These are phyloP conservation scores for Chrysanthemum lavandulifolium DNA, from an alignment of 129 eudicot genomes.

Conservation along the genomic window DNA sequence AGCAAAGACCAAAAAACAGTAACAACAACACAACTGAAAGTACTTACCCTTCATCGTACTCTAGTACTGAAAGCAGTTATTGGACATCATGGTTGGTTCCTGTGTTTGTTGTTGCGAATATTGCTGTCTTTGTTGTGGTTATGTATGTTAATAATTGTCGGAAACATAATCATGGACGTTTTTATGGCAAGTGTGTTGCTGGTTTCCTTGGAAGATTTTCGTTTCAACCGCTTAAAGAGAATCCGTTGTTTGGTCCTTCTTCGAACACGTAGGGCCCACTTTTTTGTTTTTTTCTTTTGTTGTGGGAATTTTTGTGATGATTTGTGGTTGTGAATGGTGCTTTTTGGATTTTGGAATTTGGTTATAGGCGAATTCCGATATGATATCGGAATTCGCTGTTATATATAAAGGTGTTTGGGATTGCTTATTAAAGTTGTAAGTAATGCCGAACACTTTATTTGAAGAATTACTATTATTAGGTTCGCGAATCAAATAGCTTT, in stretches of 20 bases:
- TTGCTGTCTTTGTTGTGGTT: conserved; percentile 47
- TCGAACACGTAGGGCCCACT: conserved; percentile 42
- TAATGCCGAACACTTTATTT: too few species aligned
- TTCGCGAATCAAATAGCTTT: too few species aligned
- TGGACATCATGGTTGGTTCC: conserved; percentile 79
- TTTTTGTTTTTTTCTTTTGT: too few species aligned
- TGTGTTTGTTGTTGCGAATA: conserved; percentile 48
- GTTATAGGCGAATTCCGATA: too few species aligned
- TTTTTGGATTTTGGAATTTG: too few species aligned
- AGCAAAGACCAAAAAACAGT: conserved; percentile 28
- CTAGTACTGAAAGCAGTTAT: conserved; percentile 16
- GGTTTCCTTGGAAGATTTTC: conserved; percentile 69
- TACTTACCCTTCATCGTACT: conserved; percentile 12
- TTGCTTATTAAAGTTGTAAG: too few species aligned
- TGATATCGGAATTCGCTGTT: too few species aligned
- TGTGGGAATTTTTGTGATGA: too few species aligned
- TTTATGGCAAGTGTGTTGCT: conserved; percentile 46
- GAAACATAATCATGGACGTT: conserved; percentile 23
- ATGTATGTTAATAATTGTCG: conserved; percentile 74
- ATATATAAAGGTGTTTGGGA: too few species aligned
- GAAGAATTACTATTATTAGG: too few species aligned
- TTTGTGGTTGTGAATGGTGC: too few species aligned
- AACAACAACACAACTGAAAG: neutral
- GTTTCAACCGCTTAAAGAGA: conserved; percentile 56
- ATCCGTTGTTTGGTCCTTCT: conserved; percentile 79